Conservation (phyloP, 345 rosid species). For the Lenwebbia sp. region DNA sequence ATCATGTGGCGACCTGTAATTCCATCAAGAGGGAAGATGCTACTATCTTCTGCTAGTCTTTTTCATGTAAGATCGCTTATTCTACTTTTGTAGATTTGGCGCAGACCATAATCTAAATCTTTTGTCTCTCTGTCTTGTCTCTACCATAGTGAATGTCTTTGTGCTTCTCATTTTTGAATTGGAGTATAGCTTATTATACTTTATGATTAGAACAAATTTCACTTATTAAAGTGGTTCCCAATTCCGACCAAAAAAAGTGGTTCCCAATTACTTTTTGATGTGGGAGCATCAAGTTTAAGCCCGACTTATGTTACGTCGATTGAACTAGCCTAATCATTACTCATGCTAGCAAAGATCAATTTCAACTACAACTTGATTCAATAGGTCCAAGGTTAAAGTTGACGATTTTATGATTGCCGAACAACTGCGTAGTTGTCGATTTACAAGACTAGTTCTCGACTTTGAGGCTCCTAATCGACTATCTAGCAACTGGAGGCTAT, state of each 20-base stretch:
- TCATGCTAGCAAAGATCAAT: background rate
- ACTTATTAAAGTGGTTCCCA: background rate
- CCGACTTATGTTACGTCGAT: background rate
- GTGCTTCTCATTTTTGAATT: background rate
- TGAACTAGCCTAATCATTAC: background rate
- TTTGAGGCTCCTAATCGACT: background rate
- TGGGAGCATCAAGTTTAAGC: background rate
- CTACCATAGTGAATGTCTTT: background rate
- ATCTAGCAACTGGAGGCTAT: background rate
- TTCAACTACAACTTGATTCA: background rate
- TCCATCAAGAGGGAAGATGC: background rate
- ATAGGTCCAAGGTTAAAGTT: background rate
- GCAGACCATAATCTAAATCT: background rate
- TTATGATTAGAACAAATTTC: background rate
- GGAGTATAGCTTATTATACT: background rate
- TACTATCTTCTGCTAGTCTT: background rate
- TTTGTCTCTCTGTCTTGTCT: background rate
- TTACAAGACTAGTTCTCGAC: background rate
- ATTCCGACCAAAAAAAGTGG: background rate
- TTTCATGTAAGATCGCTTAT: background rate
- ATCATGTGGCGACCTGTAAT: background rate
- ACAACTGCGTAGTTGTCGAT: background rate
- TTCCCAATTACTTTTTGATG: background rate
- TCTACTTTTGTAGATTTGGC: background rate
- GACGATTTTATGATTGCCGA: rapidly evolving